These are phyloP conservation scores for Aspergillus felis DNA, from an alignment of 2,329 filamentous ascomycete genomes.

Conservation along the genomic window DNA sequence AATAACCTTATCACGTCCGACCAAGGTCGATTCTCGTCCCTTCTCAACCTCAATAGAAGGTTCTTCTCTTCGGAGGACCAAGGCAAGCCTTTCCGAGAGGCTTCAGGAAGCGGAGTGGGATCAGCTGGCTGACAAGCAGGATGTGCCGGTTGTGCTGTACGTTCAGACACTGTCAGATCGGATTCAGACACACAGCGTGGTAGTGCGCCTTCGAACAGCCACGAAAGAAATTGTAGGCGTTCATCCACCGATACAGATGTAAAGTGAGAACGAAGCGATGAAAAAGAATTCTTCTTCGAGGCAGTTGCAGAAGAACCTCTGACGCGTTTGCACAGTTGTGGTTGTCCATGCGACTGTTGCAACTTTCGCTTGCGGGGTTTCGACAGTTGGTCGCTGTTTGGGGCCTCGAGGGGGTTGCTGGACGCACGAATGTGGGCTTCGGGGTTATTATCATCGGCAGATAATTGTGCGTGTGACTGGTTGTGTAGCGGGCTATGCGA, in stretches of 20 bases:
- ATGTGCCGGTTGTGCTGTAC: background rate
- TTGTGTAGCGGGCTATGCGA: background rate
- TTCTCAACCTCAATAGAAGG: no score
- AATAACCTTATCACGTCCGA: no score
- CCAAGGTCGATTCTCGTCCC: no score
- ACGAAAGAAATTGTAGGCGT: constrained; percentile 9
- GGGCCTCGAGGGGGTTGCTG: background rate
- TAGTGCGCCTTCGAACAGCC: constrained; percentile 9
- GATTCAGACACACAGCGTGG: constrained; percentile 1
- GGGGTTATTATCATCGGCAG: constrained; percentile 1
- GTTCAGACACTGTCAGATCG: background rate
- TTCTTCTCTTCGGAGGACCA: no score
- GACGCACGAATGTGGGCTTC: constrained; percentile 1
- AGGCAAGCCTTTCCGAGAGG: no score
- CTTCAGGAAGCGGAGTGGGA: no score
- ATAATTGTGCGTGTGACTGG: constrained; percentile 1
- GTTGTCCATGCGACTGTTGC: background rate
- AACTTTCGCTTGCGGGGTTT: constrained; percentile 1
- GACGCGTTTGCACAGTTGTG: background rate
- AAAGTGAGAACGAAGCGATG: constrained; percentile 8
- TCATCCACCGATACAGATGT: constrained; percentile 3
- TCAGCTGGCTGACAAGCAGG: background rate
- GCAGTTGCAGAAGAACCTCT: background rate
- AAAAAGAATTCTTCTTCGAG: constrained; percentile 2
- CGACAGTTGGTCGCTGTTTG: background rate